phyloP scores from a whole-genome alignment of 2,329 filamentous ascomycete species.

The Pezicula neosporulosa region DNA sequence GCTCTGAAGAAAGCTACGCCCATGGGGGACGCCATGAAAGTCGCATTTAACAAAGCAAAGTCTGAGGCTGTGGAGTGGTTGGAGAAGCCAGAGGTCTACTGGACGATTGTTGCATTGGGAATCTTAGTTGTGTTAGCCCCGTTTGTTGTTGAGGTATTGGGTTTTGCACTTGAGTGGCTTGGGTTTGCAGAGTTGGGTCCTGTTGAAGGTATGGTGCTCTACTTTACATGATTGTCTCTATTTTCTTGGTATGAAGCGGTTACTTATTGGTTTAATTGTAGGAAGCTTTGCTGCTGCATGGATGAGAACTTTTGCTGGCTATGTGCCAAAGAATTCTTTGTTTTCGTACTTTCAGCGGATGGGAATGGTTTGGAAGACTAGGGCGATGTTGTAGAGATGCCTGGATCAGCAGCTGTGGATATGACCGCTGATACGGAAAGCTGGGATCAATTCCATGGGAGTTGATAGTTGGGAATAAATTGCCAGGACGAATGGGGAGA shows the following conservation, averaged over 20 bases:
- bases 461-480: no score
- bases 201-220: background rate
- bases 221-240: no score
- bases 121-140: background rate
- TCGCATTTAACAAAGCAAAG: background rate
- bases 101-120: background rate
- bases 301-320: background rate
- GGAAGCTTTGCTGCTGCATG: background rate
- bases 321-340: background rate
- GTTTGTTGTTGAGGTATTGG: background rate
- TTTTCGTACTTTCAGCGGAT: background rate
- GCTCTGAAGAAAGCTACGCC: background rate
- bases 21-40: background rate
- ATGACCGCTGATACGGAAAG: no score
- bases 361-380: background rate
- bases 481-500: no score
- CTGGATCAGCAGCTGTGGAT: no score
- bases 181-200: background rate
- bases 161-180: background rate
- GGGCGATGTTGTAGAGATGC: no score
- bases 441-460: no score
- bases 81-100: background rate
- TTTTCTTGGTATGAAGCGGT: background rate
- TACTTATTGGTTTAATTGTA: background rate
- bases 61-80: background rate